These are phyloP conservation scores for Phytophthora tentaculata DNA, from an alignment of 352 stramenopile genomes.

Conservation along the genomic window DNA sequence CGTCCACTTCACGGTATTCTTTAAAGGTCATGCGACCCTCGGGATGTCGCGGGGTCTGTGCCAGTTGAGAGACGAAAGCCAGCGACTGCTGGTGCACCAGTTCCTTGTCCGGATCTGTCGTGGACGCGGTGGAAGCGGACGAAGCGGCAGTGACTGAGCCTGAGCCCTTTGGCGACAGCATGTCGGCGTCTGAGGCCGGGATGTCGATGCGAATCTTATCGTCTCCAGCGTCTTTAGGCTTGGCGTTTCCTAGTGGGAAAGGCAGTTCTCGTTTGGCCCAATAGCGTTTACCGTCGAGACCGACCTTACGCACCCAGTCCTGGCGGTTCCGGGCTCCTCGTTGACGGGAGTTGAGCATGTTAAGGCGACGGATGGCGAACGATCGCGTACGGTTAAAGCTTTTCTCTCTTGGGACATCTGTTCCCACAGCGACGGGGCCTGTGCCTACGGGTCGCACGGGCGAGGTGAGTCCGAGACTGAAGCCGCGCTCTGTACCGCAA, in stretches of 20 bases:
- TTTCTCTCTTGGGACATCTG: slow-evolving; percentile 51
- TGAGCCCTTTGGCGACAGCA: slow-evolving; percentile 45
- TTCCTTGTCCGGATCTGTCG: slow-evolving; percentile 50
- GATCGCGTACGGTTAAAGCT: slow-evolving; percentile 88
- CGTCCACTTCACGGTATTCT: slow-evolving; percentile 88
- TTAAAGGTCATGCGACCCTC: slow-evolving; percentile 90
- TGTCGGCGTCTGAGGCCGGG: slow-evolving; percentile 43
- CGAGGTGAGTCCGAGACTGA: slow-evolving; percentile 71
- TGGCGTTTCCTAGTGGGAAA: slow-evolving; percentile 51
- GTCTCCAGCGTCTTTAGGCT: slow-evolving; percentile 26
- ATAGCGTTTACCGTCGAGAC: slow-evolving; percentile 81
- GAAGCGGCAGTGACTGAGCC: slow-evolving; percentile 16
- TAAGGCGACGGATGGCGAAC: slow-evolving; percentile 87
- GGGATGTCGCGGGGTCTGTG: slow-evolving; percentile 79
- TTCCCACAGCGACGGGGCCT: slow-evolving; percentile 45
- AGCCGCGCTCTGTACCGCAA: slow-evolving; percentile 83
- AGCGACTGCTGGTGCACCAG: slow-evolving; percentile 84
- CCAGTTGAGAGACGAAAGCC: slow-evolving; percentile 87
- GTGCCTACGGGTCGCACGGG: slow-evolving; percentile 41
- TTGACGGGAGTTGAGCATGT: slow-evolving; percentile 87
- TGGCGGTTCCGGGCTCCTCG: slow-evolving; percentile 80
- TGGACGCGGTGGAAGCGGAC: slow-evolving; percentile 22
- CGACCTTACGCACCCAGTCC: slow-evolving; percentile 87
- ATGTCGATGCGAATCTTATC: slow-evolving; percentile 52
- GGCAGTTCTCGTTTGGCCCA: slow-evolving; percentile 79